A percentile compares a stretch with the other conserved stretches of the same genome.
These are phyloP conservation scores for Coemansia sp. DNA, from an alignment of 192 early-diverging fungal species.

Conservation along the genomic window DNA sequence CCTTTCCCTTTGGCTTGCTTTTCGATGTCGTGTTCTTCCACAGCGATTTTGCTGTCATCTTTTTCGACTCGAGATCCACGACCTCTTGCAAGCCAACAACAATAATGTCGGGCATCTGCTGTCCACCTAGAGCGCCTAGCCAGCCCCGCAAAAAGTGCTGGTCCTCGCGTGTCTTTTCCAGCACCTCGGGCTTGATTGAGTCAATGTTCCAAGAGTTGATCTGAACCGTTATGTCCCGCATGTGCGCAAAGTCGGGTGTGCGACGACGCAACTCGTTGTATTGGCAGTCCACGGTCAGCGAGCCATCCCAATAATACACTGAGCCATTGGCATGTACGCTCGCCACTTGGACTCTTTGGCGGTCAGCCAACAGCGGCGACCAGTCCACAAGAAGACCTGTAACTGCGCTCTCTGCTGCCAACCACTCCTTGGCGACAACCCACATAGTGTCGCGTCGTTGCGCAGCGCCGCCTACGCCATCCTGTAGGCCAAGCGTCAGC, in stretches of 20 bases:
- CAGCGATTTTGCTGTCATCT: constrained; percentile 66
- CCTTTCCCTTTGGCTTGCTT: constrained; percentile 14
- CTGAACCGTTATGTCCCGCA: constrained; percentile 66
- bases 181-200: constrained; percentile 77
- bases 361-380: constrained; percentile 36
- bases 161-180: constrained; percentile 56
- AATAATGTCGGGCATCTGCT: constrained; percentile 72
- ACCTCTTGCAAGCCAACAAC: constrained; percentile 96
- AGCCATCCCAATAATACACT: constrained; percentile 50
- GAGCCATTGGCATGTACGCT: constrained; percentile 48
- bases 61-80: constrained; percentile 83
- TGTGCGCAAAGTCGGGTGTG: constrained; percentile 61
- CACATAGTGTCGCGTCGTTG: constrained; percentile 24
- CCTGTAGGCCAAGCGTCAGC: constrained; percentile 11
- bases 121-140: constrained; percentile 39
- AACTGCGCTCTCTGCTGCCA: constrained; percentile 27
- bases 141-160: constrained; percentile 32
- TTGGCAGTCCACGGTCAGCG: constrained; percentile 37
- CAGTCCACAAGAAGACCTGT: constrained; percentile 38
- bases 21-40: constrained; percentile 41
- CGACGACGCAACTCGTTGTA: constrained; percentile 62
- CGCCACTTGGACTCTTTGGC: constrained; percentile 36
- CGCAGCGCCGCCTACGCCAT: background rate
- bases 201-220: constrained; percentile 95
- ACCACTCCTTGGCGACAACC: constrained; percentile 46